These are phyloP conservation scores for Micractinium conductrix DNA, from an alignment of 139 green algal genomes.

Conservation along the genomic window DNA sequence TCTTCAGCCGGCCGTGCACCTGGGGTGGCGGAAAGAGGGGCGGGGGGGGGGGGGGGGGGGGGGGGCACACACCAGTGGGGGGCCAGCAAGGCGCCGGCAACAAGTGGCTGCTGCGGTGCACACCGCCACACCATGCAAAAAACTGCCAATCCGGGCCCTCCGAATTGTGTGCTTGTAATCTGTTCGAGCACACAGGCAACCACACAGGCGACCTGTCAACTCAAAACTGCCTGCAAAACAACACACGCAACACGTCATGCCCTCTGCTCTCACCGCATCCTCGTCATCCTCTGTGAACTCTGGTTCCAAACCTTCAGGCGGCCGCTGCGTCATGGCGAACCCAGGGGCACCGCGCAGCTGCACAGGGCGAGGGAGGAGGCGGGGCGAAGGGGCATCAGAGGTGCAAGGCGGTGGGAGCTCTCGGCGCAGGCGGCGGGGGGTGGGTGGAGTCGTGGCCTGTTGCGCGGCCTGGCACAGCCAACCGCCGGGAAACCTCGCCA, in stretches of 20 bases:
- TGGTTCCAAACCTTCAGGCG: slow-evolving; percentile 63
- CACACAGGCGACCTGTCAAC: too few relatives aligned
- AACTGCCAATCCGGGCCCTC: background rate
- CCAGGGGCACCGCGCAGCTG: slow-evolving; percentile 68
- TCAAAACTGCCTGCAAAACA: too few relatives aligned
- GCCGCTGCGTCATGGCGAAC: slow-evolving; percentile 27
- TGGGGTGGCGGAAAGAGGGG: background rate
- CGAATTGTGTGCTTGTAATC: too few relatives aligned
- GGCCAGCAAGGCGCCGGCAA: background rate
- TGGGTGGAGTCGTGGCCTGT: too few relatives aligned
- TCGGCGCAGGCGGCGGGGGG: too few relatives aligned
- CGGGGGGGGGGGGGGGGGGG: background rate
- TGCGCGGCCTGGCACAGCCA: too few relatives aligned
- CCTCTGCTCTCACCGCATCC: background rate
- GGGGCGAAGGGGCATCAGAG: too few relatives aligned
- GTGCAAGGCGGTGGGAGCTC: too few relatives aligned
- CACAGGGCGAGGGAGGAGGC: too few relatives aligned
- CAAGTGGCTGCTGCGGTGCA: background rate
- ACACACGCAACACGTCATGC: background rate
- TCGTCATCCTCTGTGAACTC: slow-evolving; percentile 38
- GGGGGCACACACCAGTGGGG: background rate
- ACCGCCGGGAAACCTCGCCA: too few relatives aligned
- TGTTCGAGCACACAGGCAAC: background rate
- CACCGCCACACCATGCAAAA: background rate
- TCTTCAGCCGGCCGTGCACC: slow-evolving; percentile 39